Evolutionary conservation across 169 alveolate genomes (phyloP), one percentile per base, ranked within the genome.

Genomic region (Eimeria sp.): DNA sequence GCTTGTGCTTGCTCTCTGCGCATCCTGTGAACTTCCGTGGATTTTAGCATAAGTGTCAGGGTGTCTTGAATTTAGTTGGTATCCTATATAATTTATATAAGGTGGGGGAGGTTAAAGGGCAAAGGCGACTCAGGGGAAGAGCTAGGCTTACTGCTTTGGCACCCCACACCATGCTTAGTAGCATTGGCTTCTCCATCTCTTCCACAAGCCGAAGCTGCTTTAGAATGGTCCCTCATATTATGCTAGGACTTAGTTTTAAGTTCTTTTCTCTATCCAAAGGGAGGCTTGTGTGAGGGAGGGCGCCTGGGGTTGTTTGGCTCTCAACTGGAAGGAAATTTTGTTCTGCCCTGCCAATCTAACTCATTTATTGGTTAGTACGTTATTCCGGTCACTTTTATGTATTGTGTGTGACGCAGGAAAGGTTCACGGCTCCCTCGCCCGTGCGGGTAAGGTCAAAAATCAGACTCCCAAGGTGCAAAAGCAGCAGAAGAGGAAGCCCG

Each of bases 381-480:
- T 70, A 11, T 30, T 70, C 11, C 5, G 27, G 49, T 20, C 16
- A 25, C 57, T 4, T 7, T 67, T 25, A 14, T 30, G 7, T 75
- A 11, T 5, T 73, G 80, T 54, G 30, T 58, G 18, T 54, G 13
- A 5, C 47, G n/a, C 92, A 96, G 97, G 97, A 43, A 99, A 99
- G 97, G 99, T 99, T 83, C 99, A 98, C 98, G 99, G 99, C 95
- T 99, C 99, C 65, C 97, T 99, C 96, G 99, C 99, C 92, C 99
- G 99, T 97, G 99, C 99, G 80, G 99, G 99, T 86, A 99, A 99
- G 98, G 99, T 99, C 90, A 99, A 99, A 98, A 99, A 99, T 96
- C 99, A 99, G 97, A 99, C 99, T 82, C 99, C 99, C 95, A 99
- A 99, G 98, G 99, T 98, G 70, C 99, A 99, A 75, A 99, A 99